Evolutionary conservation across 83 land plant species (phyloP).

Genomic region (Thuja plicata): DNA sequence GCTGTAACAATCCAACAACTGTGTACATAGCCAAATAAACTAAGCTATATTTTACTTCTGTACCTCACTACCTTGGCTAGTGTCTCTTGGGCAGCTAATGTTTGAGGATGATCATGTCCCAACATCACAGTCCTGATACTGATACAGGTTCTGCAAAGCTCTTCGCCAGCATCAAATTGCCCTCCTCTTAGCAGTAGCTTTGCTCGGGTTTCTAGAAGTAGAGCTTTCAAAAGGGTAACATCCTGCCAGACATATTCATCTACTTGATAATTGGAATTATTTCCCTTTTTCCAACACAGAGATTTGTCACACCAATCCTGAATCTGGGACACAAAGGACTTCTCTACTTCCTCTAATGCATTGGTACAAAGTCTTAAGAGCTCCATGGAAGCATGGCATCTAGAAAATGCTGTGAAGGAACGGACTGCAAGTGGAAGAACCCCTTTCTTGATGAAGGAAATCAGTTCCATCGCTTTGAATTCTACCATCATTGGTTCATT

Average conservation of each 20-base stretch:
- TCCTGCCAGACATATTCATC: constrained; percentile 93
- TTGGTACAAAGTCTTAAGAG: constrained; percentile 72
- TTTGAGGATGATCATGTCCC: constrained; percentile 73
- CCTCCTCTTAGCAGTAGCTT: constrained; percentile 86
- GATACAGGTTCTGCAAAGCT: constrained; percentile 80
- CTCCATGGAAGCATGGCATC: constrained; percentile 82
- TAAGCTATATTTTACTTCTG: constrained; percentile 54
- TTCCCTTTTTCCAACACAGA: constrained; percentile 67
- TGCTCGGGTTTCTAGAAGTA: constrained; percentile 82
- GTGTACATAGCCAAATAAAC: neutral
- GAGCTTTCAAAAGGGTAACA: constrained; percentile 81
- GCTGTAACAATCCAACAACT: neutral
- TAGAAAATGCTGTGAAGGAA: constrained; percentile 67
- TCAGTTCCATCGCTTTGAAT: constrained; percentile 66
- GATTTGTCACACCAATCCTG: constrained; percentile 73
- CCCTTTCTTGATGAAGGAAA: constrained; percentile 62
- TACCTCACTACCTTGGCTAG: constrained; percentile 70
- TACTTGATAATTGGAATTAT: constrained; percentile 39
- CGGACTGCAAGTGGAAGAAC: constrained; percentile 77
- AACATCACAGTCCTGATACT: constrained; percentile 93
- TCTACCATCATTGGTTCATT: constrained; percentile 74
- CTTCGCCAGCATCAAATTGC: constrained; percentile 86
- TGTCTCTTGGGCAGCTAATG: constrained; percentile 88
- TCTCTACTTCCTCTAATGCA: constrained; percentile 84
- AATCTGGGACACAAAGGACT: constrained; percentile 76